These are phyloP conservation scores for Puccinia sorghi DNA, from an alignment of 1,284 basidiomycete species.

Conservation along the genomic window DNA sequence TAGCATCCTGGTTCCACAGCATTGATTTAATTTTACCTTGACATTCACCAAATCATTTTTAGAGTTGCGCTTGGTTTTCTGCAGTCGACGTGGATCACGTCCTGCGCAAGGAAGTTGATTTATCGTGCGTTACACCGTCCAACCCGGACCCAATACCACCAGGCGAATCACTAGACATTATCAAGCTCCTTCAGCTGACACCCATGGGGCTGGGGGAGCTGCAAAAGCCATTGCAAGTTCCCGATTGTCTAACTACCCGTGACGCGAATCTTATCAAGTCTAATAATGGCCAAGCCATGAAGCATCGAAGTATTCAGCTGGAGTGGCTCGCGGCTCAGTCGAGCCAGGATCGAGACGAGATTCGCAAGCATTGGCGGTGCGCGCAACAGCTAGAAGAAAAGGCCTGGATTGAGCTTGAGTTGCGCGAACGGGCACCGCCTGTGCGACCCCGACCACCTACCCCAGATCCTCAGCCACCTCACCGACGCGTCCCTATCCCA, in stretches of 20 bases:
- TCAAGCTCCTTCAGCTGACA: conserved; percentile 64
- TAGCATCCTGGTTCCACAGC: neutral
- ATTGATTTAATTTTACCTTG: neutral
- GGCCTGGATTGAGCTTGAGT: conserved; percentile 1
- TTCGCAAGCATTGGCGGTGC: conserved; percentile 22
- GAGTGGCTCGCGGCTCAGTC: conserved; percentile 45
- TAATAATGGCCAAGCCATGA: neutral
- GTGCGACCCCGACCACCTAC: neutral
- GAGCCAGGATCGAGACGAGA: conserved; percentile 31
- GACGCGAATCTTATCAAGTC: neutral
- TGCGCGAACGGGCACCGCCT: conserved; percentile 3
- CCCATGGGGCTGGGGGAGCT: conserved; percentile 32
- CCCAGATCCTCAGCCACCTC: neutral
- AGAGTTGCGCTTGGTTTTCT: conserved; percentile 80
- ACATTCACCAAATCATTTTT: neutral
- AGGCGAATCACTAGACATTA: conserved; percentile 81
- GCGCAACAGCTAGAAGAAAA: conserved; percentile 13
- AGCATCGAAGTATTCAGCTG: conserved; percentile 26
- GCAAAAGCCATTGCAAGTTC: conserved; percentile 12
- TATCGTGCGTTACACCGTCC: conserved; percentile 91
- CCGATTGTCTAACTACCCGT: neutral
- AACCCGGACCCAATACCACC: conserved; percentile 78
- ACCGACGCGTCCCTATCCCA: neutral
- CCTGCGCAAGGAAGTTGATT: conserved; percentile 91
- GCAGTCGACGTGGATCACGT: conserved; percentile 91